Base-by-base conservation (phyloP, 73 alveolate genomes). In the Effrenium voratum region DNA sequence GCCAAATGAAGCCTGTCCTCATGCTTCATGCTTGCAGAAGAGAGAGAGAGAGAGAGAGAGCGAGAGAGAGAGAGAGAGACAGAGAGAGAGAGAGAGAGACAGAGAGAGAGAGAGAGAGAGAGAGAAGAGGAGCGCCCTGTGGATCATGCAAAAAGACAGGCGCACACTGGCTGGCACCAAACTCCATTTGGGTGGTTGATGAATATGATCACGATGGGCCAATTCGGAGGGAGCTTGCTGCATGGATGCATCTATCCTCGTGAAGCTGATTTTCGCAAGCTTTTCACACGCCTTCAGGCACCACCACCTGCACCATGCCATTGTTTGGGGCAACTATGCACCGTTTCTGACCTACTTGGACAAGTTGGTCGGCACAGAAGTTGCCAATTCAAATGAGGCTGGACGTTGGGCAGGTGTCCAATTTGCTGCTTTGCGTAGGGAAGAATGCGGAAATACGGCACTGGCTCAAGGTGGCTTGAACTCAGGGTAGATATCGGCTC, bases 141-240 rank as follows among this genome's bases (percentile, higher is more conserved):
- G 8, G 8, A 12, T 19, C 19, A 12, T 8, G 26, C 63, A 8
- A 8, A 19, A 8, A 60, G 40, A 60, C 43, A 90, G 97, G 97
- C 97, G n/a, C 97, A 90, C 44, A 90, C 97, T n/a, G 97, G 97
- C 43, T 90, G 97, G 97, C 97, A 87, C 32, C 97, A 90, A 70
- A 90, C 97, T 68, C 97, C 97, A 12, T 41, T 90, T 38, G 97
- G 97, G 5, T 90, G 57, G 66, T 5, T 68, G n/a, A n/a, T 90
- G 97, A 90, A 90, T n/a, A 15, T 70, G 75, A 45, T 90, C 52
- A 90, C 97, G 2, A 2, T 70, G 55, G 86, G 97, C 26, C 66
- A 90, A 75, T 90, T 68, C n/a, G 97, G 97, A 46, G 97, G 97
- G 41, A 90, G 97, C 87, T 68, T 90, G 97, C 87, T n/a, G 2